Conservation (phyloP, 2,329 filamentous ascomycete genomes). For the Blastomyces emzantsi region DNA sequence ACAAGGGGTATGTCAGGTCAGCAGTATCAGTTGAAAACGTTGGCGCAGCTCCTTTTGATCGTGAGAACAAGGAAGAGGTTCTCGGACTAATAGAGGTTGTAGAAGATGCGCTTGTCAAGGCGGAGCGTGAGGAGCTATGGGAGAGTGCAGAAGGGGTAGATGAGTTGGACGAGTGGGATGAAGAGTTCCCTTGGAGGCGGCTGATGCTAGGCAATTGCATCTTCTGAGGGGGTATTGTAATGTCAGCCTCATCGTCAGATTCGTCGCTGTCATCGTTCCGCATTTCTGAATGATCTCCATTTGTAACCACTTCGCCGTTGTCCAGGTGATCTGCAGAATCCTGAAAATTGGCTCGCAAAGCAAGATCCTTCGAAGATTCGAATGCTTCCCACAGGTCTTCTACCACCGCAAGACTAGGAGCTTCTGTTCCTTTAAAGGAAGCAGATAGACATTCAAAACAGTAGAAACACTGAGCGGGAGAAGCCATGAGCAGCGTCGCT, state of each 20-base stretch:
- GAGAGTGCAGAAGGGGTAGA: conserved; percentile 40
- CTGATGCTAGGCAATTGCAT: conserved; percentile 27
- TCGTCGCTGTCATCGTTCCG: conserved; percentile 18
- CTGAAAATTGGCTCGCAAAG: conserved; percentile 18
- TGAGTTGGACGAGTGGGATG: conserved; percentile 33
- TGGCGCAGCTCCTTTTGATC: conserved; percentile 9
- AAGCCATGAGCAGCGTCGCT: conserved; percentile 57
- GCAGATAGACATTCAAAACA: conserved; percentile 85
- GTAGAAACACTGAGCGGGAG: conserved; percentile 74
- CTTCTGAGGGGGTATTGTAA: conserved; percentile 17
- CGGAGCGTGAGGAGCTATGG: conserved; percentile 40
- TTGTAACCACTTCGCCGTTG: conserved; percentile 19
- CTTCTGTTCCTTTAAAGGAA: conserved; percentile 59
- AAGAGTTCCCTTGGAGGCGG: conserved; percentile 28
- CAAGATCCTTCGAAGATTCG: conserved; percentile 27
- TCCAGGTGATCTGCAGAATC: conserved; percentile 26
- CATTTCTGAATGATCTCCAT: conserved; percentile 18
- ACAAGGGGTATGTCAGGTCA: conserved; percentile 55
- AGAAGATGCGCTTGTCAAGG: conserved; percentile 33
- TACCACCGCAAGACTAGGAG: conserved; percentile 59
- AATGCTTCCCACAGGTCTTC: conserved; percentile 58
- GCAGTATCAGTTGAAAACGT: conserved; percentile 7
- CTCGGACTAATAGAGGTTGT: conserved; percentile 40
- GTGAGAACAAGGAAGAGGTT: conserved; percentile 28
- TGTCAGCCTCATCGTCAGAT: conserved; percentile 12